Percentiles rank a stretch among this genome's conserved stretches.
phyloP scores from a whole-genome alignment of 164 flowering plant genomes.

The Liriodendron chinense region DNA sequence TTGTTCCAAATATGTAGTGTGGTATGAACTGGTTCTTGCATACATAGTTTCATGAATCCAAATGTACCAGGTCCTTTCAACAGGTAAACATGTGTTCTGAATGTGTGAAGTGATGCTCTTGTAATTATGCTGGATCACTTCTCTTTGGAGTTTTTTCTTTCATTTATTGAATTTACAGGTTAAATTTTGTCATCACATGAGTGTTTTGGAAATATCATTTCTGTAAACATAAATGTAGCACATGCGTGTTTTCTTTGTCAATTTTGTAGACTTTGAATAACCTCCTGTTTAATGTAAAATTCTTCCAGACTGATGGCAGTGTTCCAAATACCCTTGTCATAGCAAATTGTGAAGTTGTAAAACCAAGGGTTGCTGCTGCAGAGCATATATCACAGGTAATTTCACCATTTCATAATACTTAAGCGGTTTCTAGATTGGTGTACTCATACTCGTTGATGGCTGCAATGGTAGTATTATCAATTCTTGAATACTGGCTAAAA shows the following conservation, averaged over 20 bases:
- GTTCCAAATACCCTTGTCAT: conserved; percentile 98
- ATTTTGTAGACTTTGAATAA: not conserved
- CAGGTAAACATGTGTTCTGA: too few relatives aligned
- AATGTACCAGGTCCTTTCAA: too few relatives aligned
- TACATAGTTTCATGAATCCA: too few relatives aligned
- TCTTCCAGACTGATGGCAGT: conserved; percentile 87
- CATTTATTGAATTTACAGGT: too few relatives aligned
- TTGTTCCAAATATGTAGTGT: too few relatives aligned
- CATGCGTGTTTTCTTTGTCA: not conserved
- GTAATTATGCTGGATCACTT: not conserved
- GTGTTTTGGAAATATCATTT: not conserved
- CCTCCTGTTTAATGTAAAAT: not conserved
- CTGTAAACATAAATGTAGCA: not conserved
- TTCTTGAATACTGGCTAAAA: not conserved
- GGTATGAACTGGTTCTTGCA: too few relatives aligned
- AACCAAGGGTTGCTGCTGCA: conserved; percentile 98
- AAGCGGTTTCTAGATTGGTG: not conserved
- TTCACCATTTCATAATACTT: not conserved
- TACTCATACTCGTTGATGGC: not conserved
- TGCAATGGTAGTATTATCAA: not conserved
- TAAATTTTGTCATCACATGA: not conserved
- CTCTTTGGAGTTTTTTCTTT: too few relatives aligned
- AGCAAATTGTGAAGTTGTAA: conserved; percentile 96
- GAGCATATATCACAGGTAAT: conserved; percentile 91
- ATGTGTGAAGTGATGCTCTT: not conserved